Conservation (phyloP, 352 stramenopile genomes). For the Thalassiosira pacifica region DNA sequence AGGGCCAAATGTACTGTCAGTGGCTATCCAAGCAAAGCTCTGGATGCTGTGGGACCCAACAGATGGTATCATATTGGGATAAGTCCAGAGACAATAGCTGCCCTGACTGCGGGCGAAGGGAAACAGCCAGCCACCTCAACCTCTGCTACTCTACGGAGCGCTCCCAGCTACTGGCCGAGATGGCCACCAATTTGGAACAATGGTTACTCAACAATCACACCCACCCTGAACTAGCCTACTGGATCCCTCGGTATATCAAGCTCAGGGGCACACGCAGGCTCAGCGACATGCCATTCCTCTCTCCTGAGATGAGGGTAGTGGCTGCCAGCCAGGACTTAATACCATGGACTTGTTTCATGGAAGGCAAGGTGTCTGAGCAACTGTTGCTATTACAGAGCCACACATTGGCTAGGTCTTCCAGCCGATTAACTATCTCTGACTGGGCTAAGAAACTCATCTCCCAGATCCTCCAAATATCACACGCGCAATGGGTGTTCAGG, state of each 20-base stretch:
- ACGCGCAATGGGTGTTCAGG: too few relatives aligned
- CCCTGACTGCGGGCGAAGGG: neutral
- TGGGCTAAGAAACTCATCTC: neutral
- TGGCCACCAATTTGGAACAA: neutral
- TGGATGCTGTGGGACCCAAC: neutral
- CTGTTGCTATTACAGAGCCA: neutral
- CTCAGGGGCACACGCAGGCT: neutral
- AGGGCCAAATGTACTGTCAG: neutral
- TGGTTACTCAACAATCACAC: neutral
- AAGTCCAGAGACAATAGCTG: neutral
- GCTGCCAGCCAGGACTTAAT: neutral
- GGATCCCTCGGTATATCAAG: neutral
- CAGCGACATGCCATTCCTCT: too few relatives aligned
- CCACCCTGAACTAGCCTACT: neutral
- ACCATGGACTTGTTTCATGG: neutral
- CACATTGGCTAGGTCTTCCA: neutral
- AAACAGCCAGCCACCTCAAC: neutral
- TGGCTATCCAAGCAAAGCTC: conserved; percentile 2
- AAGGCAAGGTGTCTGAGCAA: neutral
- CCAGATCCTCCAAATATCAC: neutral
- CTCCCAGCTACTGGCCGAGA: neutral
- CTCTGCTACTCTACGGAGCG: neutral
- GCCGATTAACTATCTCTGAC: neutral
- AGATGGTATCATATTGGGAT: neutral
- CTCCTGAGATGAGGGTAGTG: neutral